phyloP scores from a whole-genome alignment of 352 stramenopile species.

The Globisporangium canariense region DNA sequence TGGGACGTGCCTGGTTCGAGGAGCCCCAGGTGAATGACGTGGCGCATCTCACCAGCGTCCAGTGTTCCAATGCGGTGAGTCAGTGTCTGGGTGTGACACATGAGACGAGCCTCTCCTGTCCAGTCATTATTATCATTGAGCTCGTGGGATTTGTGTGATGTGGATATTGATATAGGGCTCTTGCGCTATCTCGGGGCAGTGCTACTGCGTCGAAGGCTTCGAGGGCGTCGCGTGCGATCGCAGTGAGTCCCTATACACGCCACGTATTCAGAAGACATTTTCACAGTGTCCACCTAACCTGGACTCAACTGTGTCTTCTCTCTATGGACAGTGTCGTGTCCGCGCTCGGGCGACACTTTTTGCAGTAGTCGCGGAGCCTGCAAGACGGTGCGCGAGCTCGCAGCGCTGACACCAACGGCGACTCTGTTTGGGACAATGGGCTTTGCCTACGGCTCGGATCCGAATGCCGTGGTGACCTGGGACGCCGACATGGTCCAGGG shows the following conservation, averaged over 20 bases:
- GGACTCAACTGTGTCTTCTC: background rate
- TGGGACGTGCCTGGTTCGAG: constrained; percentile 65
- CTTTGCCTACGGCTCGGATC: constrained; percentile 70
- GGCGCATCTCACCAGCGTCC: constrained; percentile 46
- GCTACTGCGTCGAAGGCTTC: constrained; percentile 59
- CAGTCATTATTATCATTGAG: background rate
- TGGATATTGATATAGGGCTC: constrained; percentile 30
- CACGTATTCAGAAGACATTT: background rate
- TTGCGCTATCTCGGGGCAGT: constrained; percentile 52
- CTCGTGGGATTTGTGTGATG: background rate
- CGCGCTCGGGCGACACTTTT: constrained; percentile 23
- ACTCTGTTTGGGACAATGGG: constrained; percentile 28
- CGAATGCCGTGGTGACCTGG: constrained; percentile 79
- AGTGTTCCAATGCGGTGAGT: constrained; percentile 75
- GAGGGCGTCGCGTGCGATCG: constrained; percentile 67
- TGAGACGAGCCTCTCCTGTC: background rate
- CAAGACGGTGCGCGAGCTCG: constrained; percentile 46
- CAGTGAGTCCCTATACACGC: constrained; percentile 23
- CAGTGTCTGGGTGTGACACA: background rate
- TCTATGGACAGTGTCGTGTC: constrained; percentile 42
- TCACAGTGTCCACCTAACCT: background rate
- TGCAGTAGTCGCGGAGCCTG: constrained; percentile 50
- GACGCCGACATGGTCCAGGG: constrained; percentile 83
- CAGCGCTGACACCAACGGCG: constrained; percentile 40
- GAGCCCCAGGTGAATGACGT: constrained; percentile 42